Conservation (phyloP, 768 basidiomycete species). For the Lactifluus echinatus region DNA sequence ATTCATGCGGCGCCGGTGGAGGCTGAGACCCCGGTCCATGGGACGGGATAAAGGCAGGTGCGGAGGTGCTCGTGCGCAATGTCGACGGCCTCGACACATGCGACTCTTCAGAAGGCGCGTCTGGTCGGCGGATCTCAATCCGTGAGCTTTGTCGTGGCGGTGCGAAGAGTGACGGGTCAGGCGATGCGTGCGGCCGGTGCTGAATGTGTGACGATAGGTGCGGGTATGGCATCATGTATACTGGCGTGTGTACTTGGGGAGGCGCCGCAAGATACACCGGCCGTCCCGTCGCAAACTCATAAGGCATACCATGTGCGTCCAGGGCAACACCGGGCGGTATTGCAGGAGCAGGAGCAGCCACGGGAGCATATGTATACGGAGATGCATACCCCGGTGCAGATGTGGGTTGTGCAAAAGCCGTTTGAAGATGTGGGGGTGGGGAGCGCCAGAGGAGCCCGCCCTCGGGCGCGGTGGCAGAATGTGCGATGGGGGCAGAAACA, state of each 20-base stretch:
- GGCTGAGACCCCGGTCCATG: neutral
- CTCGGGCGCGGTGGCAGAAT: slow-evolving; percentile 5
- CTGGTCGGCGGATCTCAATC: slow-evolving; percentile 65
- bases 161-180: slow-evolving; percentile 63
- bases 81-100: slow-evolving; percentile 25
- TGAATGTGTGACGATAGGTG: slow-evolving; percentile 50
- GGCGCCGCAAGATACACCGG: slow-evolving; percentile 56
- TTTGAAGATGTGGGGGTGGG: slow-evolving; percentile 36
- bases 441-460: slow-evolving; percentile 29
- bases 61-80: slow-evolving; percentile 30
- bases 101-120: slow-evolving; percentile 21
- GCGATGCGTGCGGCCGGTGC: slow-evolving; percentile 39
- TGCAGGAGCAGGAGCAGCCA: slow-evolving; percentile 31
- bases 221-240: slow-evolving; percentile 51
- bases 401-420: slow-evolving; percentile 33
- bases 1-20: slow-evolving; percentile 22
- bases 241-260: slow-evolving; percentile 28
- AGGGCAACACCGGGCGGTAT: slow-evolving; percentile 65
- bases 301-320: slow-evolving; percentile 70
- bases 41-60: slow-evolving; percentile 9
- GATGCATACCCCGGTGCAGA: slow-evolving; percentile 57
- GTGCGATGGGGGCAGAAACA: slow-evolving; percentile 1
- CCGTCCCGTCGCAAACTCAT: slow-evolving; percentile 74
- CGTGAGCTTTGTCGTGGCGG: slow-evolving; percentile 65
- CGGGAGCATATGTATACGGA: slow-evolving; percentile 49